These are phyloP conservation scores for Escallonia rubra DNA, from an alignment of 129 eudicot species.

Conservation along the genomic window DNA sequence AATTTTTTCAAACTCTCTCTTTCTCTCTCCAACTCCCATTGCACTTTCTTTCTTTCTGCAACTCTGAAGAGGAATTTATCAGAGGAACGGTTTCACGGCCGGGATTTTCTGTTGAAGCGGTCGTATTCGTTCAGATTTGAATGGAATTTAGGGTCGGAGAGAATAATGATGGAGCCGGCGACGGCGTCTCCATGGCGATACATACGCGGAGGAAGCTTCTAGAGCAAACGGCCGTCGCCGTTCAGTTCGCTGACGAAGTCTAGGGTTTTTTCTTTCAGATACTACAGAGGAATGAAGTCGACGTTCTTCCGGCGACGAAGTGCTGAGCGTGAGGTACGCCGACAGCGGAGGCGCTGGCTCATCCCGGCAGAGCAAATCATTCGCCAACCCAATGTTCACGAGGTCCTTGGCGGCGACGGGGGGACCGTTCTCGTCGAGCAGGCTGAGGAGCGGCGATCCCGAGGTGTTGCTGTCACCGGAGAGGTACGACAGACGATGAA, in stretches of 20 bases:
- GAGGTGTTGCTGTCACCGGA: constrained; percentile 95
- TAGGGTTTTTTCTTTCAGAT: constrained; percentile 78
- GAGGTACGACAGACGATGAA: constrained; percentile 58
- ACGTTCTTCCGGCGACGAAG: constrained; percentile 75
- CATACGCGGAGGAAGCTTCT: constrained; percentile 58
- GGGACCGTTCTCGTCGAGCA: constrained; percentile 54
- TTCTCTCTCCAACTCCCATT: too few relatives aligned
- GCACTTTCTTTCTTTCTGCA: too few relatives aligned
- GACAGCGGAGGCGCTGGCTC: constrained; percentile 51
- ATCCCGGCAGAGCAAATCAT: constrained; percentile 58
- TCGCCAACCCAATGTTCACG: constrained; percentile 72
- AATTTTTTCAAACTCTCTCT: too few relatives aligned
- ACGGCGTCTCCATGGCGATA: constrained; percentile 80
- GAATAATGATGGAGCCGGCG: constrained; percentile 59
- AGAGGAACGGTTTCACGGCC: constrained; percentile 52
- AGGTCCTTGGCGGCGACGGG: constrained; percentile 47
- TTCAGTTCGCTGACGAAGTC: constrained; percentile 65
- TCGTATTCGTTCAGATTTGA: constrained; percentile 93
- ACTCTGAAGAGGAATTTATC: constrained; percentile 26
- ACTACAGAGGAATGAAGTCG: constrained; percentile 70
- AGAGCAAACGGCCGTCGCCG: constrained; percentile 84
- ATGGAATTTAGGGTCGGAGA: constrained; percentile 75
- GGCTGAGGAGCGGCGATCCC: constrained; percentile 93
- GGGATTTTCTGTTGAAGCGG: constrained; percentile 61
- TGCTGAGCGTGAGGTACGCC: constrained; percentile 45